Percentiles rank a stretch among this genome's conserved stretches.
Evolutionary conservation across 2,329 filamentous ascomycete genomes (phyloP).

Genomic region (Tolypocladium ovalisporum): DNA sequence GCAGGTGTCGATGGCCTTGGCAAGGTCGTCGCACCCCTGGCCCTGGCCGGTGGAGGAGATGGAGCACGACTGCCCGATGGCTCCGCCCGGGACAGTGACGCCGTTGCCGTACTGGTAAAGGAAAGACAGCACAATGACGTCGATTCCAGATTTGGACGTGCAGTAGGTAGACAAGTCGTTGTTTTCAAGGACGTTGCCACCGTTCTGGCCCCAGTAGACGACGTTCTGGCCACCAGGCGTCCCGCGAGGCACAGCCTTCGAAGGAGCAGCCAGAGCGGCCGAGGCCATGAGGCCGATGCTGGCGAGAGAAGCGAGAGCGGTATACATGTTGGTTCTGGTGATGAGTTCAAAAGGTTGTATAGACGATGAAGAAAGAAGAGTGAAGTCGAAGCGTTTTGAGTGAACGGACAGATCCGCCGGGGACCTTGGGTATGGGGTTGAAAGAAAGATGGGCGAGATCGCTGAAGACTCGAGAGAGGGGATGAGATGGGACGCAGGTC

Average conservation of each 20-base stretch:
- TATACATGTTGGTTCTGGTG: slow-evolving; percentile 8
- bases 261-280: slow-evolving; percentile 4
- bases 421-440: background rate
- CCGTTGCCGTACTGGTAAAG: slow-evolving; percentile 26
- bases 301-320: slow-evolving; percentile 1
- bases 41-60: slow-evolving; percentile 20
- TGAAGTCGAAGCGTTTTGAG: background rate
- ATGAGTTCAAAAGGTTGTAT: background rate
- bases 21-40: slow-evolving; percentile 13
- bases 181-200: slow-evolving; percentile 18
- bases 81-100: slow-evolving; percentile 24
- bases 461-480: background rate
- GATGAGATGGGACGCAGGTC: background rate
- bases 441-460: background rate
- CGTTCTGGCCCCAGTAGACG: slow-evolving; percentile 17
- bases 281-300: slow-evolving; percentile 9
- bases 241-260: background rate
- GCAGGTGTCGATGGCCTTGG: slow-evolving; percentile 11
- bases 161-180: slow-evolving; percentile 27
- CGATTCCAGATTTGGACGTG: slow-evolving; percentile 22
- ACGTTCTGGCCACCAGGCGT: slow-evolving; percentile 17
- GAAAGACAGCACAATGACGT: slow-evolving; percentile 32
- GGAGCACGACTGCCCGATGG: slow-evolving; percentile 26
- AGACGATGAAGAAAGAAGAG: background rate
- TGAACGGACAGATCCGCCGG: background rate